phyloP scores from a whole-genome alignment of 2,329 filamentous ascomycete species.

The Colletotrichum cuscutae region DNA sequence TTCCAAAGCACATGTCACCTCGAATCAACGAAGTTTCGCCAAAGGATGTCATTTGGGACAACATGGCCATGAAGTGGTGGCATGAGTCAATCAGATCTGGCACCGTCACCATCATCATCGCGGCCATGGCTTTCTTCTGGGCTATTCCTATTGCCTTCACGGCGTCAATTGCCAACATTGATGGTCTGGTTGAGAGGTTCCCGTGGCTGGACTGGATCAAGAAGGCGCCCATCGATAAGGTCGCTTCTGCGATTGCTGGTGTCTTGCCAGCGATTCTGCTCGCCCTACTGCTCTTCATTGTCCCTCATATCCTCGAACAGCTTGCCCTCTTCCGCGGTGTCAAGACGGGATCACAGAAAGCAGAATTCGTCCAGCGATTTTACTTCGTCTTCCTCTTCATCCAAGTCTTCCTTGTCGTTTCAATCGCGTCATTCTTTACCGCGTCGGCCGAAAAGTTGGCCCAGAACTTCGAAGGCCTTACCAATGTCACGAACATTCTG shows the following conservation, averaged over 20 bases:
- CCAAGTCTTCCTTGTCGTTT: constrained; percentile 93
- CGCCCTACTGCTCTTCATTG: constrained; percentile 79
- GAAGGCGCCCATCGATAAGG: constrained; percentile 68
- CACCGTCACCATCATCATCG: constrained; percentile 72
- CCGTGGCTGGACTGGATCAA: constrained; percentile 78
- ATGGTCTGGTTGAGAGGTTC: constrained; percentile 72
- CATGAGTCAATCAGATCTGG: constrained; percentile 80
- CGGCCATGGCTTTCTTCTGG: constrained; percentile 87
- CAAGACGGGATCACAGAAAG: constrained; percentile 82
- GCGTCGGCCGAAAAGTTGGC: constrained; percentile 74
- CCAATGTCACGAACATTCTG: constrained; percentile 74
- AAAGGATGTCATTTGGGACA: constrained; percentile 94
- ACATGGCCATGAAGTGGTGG: constrained; percentile 97
- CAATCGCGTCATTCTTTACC: constrained; percentile 78
- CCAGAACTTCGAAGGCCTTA: constrained; percentile 54
- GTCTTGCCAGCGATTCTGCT: constrained; percentile 84
- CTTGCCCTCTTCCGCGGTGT: constrained; percentile 80
- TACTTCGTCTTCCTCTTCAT: constrained; percentile 96
- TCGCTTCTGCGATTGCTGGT: constrained; percentile 78
- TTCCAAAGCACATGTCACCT: constrained; percentile 93
- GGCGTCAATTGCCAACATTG: constrained; percentile 82
- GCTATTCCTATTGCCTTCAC: constrained; percentile 91
- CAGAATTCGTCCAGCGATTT: constrained; percentile 88
- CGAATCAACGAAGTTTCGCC: constrained; percentile 94
- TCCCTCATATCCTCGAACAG: constrained; percentile 82